A percentile compares a stretch with the other conserved stretches of the same genome.
These are phyloP conservation scores for Botrytis cinerea DNA, from an alignment of 2,329 filamentous ascomycete species.

Conservation along the genomic window DNA sequence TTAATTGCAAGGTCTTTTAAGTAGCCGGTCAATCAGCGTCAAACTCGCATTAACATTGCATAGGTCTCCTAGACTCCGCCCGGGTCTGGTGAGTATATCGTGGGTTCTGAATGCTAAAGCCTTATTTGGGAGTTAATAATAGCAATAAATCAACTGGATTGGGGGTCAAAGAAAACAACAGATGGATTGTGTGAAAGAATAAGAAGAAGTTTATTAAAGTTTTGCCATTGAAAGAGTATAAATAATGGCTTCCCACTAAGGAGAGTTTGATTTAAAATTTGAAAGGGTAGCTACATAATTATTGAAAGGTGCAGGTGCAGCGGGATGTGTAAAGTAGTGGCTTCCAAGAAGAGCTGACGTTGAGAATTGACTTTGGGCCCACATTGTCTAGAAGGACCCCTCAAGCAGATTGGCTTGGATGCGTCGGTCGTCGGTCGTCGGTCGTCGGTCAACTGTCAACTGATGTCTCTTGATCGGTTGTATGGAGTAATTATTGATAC, in stretches of 20 bases:
- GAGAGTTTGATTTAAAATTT: neutral
- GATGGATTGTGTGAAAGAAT: neutral
- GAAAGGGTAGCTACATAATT: neutral
- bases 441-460: neutral
- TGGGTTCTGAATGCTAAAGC: neutral
- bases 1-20: neutral
- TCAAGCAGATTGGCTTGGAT: neutral
- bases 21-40: neutral
- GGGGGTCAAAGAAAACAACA: neutral
- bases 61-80: neutral
- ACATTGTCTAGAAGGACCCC: neutral
- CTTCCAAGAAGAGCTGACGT: conserved; percentile 16
- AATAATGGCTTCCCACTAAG: neutral
- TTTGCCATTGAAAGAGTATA: neutral
- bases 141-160: neutral
- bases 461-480: neutral
- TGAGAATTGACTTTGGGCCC: conserved; percentile 10
- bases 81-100: neutral
- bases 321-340: conserved; percentile 13
- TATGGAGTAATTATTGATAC: neutral
- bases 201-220: neutral
- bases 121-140: neutral
- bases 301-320: conserved; percentile 12
- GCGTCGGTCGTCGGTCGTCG: neutral
- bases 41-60: neutral